These are phyloP conservation scores for Didymella keratinophila DNA, from an alignment of 2,329 filamentous ascomycete genomes.

Conservation along the genomic window DNA sequence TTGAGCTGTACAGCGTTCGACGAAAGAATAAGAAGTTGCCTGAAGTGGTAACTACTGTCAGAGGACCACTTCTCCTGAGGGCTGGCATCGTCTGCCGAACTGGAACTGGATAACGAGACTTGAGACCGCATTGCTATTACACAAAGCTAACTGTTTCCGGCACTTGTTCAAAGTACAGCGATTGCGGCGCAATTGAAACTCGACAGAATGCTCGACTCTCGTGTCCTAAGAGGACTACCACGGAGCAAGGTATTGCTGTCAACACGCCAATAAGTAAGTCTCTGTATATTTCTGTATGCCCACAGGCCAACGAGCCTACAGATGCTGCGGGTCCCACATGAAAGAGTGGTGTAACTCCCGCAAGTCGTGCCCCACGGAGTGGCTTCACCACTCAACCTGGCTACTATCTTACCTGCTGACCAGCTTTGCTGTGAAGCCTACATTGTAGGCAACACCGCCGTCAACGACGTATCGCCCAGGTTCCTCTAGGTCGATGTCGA, in stretches of 20 bases:
- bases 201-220: not conserved
- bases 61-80: too few relatives aligned
- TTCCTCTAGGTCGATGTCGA: conserved; percentile 38
- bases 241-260: not conserved
- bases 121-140: not conserved
- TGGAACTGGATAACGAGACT: not conserved
- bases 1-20: conserved; percentile 30
- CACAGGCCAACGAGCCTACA: not conserved
- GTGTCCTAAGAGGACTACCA: not conserved
- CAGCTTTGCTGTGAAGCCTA: conserved; percentile 24
- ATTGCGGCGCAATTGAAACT: not conserved
- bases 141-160: not conserved
- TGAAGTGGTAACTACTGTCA: conserved; percentile 1
- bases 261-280: not conserved
- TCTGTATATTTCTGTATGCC: not conserved
- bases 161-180: not conserved
- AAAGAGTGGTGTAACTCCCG: not conserved
- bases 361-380: not conserved
- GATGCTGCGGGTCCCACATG: not conserved
- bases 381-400: not conserved
- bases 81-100: not conserved
- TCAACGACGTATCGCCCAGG: conserved; percentile 38
- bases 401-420: not conserved
- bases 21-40: conserved; percentile 7
- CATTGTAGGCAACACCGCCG: conserved; percentile 44